Percentiles rank a stretch among this genome's conserved stretches.
phyloP scores from a whole-genome alignment of 306 rosid genomes.

The Sesbania bispinosa region DNA sequence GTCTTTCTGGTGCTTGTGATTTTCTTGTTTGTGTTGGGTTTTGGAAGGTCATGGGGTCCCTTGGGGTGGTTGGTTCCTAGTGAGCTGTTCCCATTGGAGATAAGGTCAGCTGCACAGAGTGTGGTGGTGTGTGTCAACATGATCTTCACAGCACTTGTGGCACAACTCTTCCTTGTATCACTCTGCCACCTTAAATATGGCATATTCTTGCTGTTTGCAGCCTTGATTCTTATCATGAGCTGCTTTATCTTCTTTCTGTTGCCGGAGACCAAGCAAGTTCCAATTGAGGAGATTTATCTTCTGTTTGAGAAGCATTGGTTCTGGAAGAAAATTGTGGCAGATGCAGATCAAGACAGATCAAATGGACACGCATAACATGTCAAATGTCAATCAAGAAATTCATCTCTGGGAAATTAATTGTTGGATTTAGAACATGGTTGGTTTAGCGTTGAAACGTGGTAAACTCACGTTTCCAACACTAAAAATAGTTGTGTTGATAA shows the following conservation, averaged over 20 bases:
- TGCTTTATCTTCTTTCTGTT: constrained; percentile 57
- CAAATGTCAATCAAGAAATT: too few species aligned
- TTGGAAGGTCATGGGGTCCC: constrained; percentile 96
- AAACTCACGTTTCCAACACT: too few species aligned
- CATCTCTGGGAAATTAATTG: too few species aligned
- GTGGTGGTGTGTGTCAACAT: constrained; percentile 84
- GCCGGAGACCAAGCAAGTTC: constrained; percentile 88
- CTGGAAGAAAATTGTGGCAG: constrained; percentile 50
- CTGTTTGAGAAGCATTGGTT: constrained; percentile 70
- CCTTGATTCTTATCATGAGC: constrained; percentile 51
- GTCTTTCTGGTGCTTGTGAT: constrained; percentile 62
- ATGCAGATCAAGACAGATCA: too few species aligned
- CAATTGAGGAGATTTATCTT: constrained; percentile 76
- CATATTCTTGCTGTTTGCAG: constrained; percentile 62
- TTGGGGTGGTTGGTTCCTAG: constrained; percentile 92
- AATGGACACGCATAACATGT: too few species aligned
- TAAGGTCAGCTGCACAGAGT: constrained; percentile 88
- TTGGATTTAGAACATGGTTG: too few species aligned
- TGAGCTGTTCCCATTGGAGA: constrained; percentile 84
- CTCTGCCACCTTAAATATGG: constrained; percentile 80
- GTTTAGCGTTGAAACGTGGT: too few species aligned
- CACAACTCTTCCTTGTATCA: constrained; percentile 62
- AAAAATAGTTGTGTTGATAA: too few species aligned
- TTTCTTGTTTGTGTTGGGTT: constrained; percentile 71
- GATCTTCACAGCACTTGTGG: constrained; percentile 74